Evolutionary conservation across 768 basidiomycete genomes (phyloP), one percentile per base, ranked within the genome.

Genomic region (Suillus americanus): DNA sequence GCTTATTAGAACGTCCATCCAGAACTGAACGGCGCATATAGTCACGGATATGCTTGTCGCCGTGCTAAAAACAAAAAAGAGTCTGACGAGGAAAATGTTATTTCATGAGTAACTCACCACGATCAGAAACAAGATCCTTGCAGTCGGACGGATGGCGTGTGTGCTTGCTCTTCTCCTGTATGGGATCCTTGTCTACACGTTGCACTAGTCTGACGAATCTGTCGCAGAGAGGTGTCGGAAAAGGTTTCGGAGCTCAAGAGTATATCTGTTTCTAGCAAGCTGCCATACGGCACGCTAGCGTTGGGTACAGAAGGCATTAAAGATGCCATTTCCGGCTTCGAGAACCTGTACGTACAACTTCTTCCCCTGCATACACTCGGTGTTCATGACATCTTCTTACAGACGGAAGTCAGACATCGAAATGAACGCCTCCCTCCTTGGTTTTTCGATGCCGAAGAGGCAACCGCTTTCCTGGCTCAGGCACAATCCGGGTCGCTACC

Each of bases 41-140:
- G 97, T 99, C 79, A 95, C 95, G 66, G 97, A 99, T 75, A 98
- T 99, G 97, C 82, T 99, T 65, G 95, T 97, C 37, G 94, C 96
- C 3, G 94, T 99, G 53, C 85, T 99, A 25, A 94, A 95, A 93
- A 90, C 61, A 93, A 96, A 77, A 95, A 98, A 74, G 95, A 97
- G 75, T 85, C 84, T 43, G 80, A 87, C 64, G 74, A 82, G 45
- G 82, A 81, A 43, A 71, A 73, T 5, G 67, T 80, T 13, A 70
- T 83, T 5, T 81, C 82, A 35, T 76, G 78, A 0, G 66, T 72
- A 2, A 62, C 74, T 25, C 69, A 70, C 3, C 75, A 77, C 20
- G 81, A 80, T 99, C 83, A 97, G 96, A 81, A 96, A 92, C 82
- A 99, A 99, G 84, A 99, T 99, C 68, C 86, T 98, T 80, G 95